phyloP scores from a whole-genome alignment of 78 protist species.

The Dictyostelium discoideum region DNA sequence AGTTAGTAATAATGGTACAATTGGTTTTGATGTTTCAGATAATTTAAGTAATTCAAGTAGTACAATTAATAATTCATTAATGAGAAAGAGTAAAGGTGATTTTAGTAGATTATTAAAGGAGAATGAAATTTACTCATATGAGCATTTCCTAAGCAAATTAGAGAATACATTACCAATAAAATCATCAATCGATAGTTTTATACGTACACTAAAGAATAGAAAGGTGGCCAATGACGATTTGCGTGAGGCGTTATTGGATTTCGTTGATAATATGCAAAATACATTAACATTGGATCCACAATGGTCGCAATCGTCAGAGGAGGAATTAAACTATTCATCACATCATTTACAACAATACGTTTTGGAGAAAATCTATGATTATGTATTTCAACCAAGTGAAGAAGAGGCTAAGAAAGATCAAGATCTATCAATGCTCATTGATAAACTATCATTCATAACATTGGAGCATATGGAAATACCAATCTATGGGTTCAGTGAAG shows the following conservation, averaged over 20 bases:
- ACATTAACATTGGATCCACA: conserved; percentile 10
- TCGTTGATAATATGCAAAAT: conserved; percentile 39
- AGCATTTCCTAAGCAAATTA: conserved; percentile 22
- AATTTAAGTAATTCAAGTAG: neutral
- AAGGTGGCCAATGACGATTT: conserved; percentile 67
- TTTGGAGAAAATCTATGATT: conserved; percentile 64
- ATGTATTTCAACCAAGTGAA: conserved; percentile 35
- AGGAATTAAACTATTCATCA: conserved; percentile 28
- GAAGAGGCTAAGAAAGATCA: conserved; percentile 24
- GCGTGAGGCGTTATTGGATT: conserved; percentile 60
- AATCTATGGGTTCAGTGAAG: neutral
- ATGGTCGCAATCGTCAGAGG: conserved; percentile 24
- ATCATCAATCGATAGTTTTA: conserved; percentile 59
- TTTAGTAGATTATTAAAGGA: conserved; percentile 17
- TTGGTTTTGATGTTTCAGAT: neutral
- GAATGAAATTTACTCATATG: conserved; percentile 49
- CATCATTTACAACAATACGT: conserved; percentile 68
- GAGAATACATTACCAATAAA: conserved; percentile 39
- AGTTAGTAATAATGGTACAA: neutral
- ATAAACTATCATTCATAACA: neutral
- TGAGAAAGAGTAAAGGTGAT: neutral
- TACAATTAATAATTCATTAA: neutral
- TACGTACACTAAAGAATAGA: conserved; percentile 55
- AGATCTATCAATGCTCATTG: neutral
- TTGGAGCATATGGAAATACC: conserved; percentile 41